Percentiles rank a stretch among this genome's conserved stretches.
Conservation (phyloP, 2,329 filamentous ascomycete species). For the Epichloe sylvatica region DNA sequence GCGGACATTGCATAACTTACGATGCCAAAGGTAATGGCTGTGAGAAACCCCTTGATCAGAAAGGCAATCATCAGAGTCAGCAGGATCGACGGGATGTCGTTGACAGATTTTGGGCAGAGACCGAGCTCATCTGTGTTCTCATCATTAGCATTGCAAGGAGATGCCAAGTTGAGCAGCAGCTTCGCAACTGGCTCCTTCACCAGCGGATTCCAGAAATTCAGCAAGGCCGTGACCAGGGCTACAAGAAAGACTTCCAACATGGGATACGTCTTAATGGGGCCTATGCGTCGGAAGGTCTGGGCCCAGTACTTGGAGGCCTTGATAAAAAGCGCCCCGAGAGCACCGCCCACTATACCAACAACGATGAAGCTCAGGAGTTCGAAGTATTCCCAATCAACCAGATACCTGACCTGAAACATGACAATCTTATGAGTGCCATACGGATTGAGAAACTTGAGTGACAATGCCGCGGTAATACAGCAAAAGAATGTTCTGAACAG, state of each 20-base stretch:
- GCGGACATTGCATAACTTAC: slow-evolving; percentile 25
- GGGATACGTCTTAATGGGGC: slow-evolving; percentile 67
- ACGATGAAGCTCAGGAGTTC: slow-evolving; percentile 74
- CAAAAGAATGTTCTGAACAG: slow-evolving; percentile 97
- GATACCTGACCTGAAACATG: slow-evolving; percentile 84
- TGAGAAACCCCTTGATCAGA: slow-evolving; percentile 77
- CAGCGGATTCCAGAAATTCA: slow-evolving; percentile 88
- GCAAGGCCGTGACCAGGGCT: slow-evolving; percentile 66
- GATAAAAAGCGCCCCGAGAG: slow-evolving; percentile 82
- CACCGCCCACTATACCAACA: slow-evolving; percentile 75
- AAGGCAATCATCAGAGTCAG: slow-evolving; percentile 62
- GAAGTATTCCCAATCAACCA: slow-evolving; percentile 86
- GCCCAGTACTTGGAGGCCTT: slow-evolving; percentile 90
- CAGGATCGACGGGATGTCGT: slow-evolving; percentile 69
- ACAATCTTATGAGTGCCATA: slow-evolving; percentile 96
- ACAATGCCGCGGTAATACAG: slow-evolving; percentile 83
- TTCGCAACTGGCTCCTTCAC: slow-evolving; percentile 84
- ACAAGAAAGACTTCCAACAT: slow-evolving; percentile 81
- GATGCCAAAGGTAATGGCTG: slow-evolving; percentile 84
- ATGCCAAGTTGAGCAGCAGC: slow-evolving; percentile 77
- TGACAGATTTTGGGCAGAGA: slow-evolving; percentile 57
- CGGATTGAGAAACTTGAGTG: slow-evolving; percentile 87
- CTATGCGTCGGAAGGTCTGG: slow-evolving; percentile 68
- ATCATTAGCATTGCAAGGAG: slow-evolving; percentile 64
- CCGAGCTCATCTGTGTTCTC: slow-evolving; percentile 50